Conservation (phyloP, 163 green algal genomes). For the Chlorella variabilis region DNA sequence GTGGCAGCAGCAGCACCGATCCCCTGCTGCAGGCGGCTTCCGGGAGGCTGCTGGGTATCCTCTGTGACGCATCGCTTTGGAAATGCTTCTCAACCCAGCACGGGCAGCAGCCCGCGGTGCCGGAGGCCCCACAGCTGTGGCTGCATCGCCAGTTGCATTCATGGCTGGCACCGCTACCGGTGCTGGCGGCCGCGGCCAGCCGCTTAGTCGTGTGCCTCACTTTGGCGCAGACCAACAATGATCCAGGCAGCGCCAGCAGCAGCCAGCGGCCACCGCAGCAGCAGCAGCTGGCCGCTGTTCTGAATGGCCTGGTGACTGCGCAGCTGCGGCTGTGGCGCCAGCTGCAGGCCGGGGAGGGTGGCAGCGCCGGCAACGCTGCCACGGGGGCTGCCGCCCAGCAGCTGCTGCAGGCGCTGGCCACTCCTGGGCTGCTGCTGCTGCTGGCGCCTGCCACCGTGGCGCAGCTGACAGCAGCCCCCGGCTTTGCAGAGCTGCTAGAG, state of each 20-base stretch:
- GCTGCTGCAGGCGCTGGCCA: conserved; percentile 16
- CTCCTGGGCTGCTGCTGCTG: background rate
- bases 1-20: background rate
- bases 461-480: background rate
- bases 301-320: conserved; percentile 18
- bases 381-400: background rate
- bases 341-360: background rate
- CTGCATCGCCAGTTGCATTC: background rate
- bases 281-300: conserved; percentile 21
- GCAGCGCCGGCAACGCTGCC: background rate
- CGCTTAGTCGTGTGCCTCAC: background rate
- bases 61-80: conserved; percentile 17
- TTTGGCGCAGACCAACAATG: background rate
- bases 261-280: conserved; percentile 9
- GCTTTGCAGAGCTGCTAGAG: conserved; percentile 6
- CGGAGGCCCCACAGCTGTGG: background rate
- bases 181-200: conserved; percentile 9
- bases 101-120: background rate
- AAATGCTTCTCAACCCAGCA: background rate
- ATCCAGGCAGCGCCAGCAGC: background rate
- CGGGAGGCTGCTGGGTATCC: background rate
- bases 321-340: conserved; percentile 31
- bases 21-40: conserved; percentile 4
- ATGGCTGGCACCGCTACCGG: conserved; percentile 16
- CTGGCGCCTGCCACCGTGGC: background rate